phyloP scores from a whole-genome alignment of 140 eudicot genomes.

The Bidens hawaiensis region DNA sequence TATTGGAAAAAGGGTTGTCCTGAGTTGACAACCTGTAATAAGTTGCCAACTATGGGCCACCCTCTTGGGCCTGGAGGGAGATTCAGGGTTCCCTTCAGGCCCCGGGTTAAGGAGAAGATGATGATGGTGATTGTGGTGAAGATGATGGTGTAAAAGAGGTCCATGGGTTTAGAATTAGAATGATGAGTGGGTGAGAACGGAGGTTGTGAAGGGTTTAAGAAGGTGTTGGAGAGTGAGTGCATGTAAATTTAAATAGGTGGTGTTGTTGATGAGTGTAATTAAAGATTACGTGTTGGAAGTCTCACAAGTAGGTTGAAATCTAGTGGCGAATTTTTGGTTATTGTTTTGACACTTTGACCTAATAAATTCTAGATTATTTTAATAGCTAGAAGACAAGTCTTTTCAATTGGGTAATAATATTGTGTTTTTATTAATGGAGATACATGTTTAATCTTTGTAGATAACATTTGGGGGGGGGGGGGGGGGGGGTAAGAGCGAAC shows the following conservation, averaged over 20 bases:
- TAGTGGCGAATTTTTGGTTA: slow-evolving; percentile 7
- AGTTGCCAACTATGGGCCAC: slow-evolving; percentile 82
- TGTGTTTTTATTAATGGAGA: too few species aligned
- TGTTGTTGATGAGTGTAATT: slow-evolving; percentile 24
- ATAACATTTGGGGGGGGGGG: too few species aligned
- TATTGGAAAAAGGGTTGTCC: slow-evolving; percentile 73
- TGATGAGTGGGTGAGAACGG: neutral
- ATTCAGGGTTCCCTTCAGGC: slow-evolving; percentile 27
- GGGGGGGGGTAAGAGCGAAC: too few species aligned
- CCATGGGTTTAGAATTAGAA: slow-evolving; percentile 21
- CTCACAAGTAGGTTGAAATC: slow-evolving; percentile 28
- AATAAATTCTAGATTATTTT: too few species aligned
- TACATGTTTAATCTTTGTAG: too few species aligned
- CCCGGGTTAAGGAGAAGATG: slow-evolving; percentile 23
- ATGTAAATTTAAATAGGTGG: slow-evolving; percentile 47
- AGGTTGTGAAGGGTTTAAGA: slow-evolving; percentile 27
- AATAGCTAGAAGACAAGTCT: too few species aligned
- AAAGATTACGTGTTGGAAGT: slow-evolving; percentile 6
- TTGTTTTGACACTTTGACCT: too few species aligned
- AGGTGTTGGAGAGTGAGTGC: slow-evolving; percentile 22
- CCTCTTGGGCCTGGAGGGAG: slow-evolving; percentile 97
- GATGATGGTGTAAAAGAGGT: slow-evolving; percentile 1
- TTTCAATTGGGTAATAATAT: too few species aligned
- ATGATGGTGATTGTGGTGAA: slow-evolving; percentile 29
- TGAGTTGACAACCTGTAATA: slow-evolving; percentile 68